A percentile compares a stretch with the other conserved stretches of the same genome.
Evolutionary conservation across 495 filamentous ascomycete genomes (phyloP).

Genomic region (Pyrenula aspistea): DNA sequence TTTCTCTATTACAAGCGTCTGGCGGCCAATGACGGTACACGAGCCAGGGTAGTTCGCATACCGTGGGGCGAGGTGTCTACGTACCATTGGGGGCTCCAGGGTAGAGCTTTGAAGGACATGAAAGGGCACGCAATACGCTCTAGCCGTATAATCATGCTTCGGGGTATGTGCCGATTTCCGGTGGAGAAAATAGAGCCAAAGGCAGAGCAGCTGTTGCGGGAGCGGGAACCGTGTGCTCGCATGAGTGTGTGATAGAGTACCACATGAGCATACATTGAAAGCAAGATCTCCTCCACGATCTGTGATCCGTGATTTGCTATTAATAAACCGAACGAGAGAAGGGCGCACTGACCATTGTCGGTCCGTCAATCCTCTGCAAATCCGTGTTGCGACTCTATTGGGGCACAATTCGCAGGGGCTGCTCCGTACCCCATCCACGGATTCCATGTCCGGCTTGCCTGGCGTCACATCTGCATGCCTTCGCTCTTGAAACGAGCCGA

Average conservation of each 20-base stretch:
- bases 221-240: too few species aligned
- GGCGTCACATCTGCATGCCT: background rate
- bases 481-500: background rate
- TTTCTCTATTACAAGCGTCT: background rate
- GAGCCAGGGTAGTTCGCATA: background rate
- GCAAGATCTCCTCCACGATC: background rate
- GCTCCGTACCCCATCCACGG: background rate
- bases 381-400: background rate
- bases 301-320: background rate
- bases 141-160: background rate
- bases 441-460: background rate
- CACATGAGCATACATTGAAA: too few species aligned
- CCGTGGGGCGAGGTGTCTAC: background rate
- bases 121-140: background rate
- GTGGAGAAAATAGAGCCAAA: too few species aligned
- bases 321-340: too few species aligned
- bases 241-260: too few species aligned
- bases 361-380: background rate
- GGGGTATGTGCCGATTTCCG: too few species aligned
- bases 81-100: background rate
- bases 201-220: too few species aligned
- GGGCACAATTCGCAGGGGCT: background rate
- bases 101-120: background rate
- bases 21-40: background rate
- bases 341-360: background rate